Evolutionary conservation across 2,329 filamentous ascomycete genomes (phyloP), one percentile per base, ranked within the genome.

Genomic region (Colletotrichum zoysiae): DNA sequence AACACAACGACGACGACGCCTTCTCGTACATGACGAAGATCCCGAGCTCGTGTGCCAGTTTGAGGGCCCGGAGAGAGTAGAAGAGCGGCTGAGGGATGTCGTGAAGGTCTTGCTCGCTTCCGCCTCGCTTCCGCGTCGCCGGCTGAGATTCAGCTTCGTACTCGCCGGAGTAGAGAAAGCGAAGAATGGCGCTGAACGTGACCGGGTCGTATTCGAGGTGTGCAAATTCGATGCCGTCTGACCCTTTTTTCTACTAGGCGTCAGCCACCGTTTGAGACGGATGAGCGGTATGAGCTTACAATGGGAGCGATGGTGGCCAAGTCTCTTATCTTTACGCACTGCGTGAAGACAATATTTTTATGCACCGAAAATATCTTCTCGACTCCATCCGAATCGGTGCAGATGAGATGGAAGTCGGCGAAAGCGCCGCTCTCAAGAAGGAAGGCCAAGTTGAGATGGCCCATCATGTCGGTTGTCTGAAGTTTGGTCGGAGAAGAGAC

Each of bases 151-250:
- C 58, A 1, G 65, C 57, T 3, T 57, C 23, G n/a, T 73, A 71
- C 18, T 61, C 26, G 14, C 70, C 56, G 0, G 48, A 60, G 48
- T 71, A 73, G 7, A 71, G 51, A 30, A 58, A 73, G 5, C 9
- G 33, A 12, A 73, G 44, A 2, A 70, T 3, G 4, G 53, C 44
- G 6, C 46, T 56, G 11, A 71, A 61, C 5, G 35, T 20, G 7
- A 42, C 26, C 2, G 51, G 42, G 11, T 67, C 33, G 20, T 50
- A 40, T 5, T 51, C 16, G 1, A 64, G 38, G 12, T 63, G 35
- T 6, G 35, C 58, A 20, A 63, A 30, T 44, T 62, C 44, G 33
- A 69, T 38, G 20, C 46, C 57, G 4, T 57, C 16, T 16, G 30
- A 14, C 23, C 20, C 18, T 30, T 35, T 44, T 20, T 57, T 35